Conservation (phyloP, 2,329 filamentous ascomycete genomes). For the Tolypocladium paradoxum region DNA sequence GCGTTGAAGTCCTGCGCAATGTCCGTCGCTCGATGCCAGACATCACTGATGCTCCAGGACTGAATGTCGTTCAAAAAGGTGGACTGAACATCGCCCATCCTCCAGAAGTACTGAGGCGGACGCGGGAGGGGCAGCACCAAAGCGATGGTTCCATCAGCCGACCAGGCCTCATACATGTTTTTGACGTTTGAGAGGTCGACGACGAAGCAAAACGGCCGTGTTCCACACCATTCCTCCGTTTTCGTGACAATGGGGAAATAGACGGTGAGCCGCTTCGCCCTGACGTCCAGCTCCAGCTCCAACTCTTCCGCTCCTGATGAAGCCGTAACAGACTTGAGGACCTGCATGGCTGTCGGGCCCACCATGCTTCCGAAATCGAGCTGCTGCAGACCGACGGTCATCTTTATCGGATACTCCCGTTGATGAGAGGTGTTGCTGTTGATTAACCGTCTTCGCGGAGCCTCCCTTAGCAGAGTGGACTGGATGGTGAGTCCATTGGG, state of each 20-base stretch:
- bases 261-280: conserved; percentile 15
- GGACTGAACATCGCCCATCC: conserved; percentile 17
- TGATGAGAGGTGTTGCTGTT: conserved; percentile 9
- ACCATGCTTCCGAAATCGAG: conserved; percentile 54
- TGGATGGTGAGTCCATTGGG: conserved; percentile 12
- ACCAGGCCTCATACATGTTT: conserved; percentile 23
- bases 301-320: conserved; percentile 5
- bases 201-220: conserved; percentile 26
- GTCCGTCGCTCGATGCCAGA: conserved; percentile 39
- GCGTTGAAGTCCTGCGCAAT: conserved; percentile 26
- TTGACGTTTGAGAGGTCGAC: conserved; percentile 37
- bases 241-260: conserved; percentile 17
- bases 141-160: conserved; percentile 18
- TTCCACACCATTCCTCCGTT: conserved; percentile 4
- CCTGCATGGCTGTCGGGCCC: conserved; percentile 43
- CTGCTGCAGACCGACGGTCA: conserved; percentile 30
- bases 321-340: conserved; percentile 33
- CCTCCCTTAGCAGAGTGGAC: conserved; percentile 1
- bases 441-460: conserved; percentile 8
- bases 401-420: conserved; percentile 17
- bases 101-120: conserved; percentile 38
- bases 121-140: conserved; percentile 37
- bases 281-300: conserved; percentile 20
- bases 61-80: conserved; percentile 20
- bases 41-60: conserved; percentile 29